Percentiles rank a stretch among this genome's conserved stretches.
phyloP scores from a whole-genome alignment of 352 stramenopile genomes.

The Pseudoperonospora humuli region DNA sequence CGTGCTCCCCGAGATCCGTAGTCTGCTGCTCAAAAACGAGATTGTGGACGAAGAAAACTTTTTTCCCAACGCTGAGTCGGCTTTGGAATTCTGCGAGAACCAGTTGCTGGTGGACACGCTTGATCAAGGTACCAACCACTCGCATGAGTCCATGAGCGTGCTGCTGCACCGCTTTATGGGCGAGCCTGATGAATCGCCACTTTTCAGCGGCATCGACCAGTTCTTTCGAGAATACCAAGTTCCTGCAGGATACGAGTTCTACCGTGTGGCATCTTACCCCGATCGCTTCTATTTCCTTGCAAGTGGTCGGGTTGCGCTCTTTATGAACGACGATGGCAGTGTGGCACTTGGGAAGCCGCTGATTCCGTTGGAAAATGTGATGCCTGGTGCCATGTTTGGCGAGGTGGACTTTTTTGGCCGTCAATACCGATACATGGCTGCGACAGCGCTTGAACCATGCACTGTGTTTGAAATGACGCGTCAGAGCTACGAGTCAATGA shows the following conservation, averaged over 20 bases:
- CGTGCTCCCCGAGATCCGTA: constrained; percentile 56
- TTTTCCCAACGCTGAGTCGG: constrained; percentile 60
- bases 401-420: constrained; percentile 81
- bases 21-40: constrained; percentile 61
- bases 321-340: constrained; percentile 68
- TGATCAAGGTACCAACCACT: constrained; percentile 19
- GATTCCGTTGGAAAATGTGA: constrained; percentile 56
- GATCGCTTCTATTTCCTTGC: constrained; percentile 75
- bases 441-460: constrained; percentile 35
- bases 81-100: constrained; percentile 76
- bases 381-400: constrained; percentile 76
- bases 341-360: constrained; percentile 38
- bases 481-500: constrained; percentile 56
- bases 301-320: constrained; percentile 56
- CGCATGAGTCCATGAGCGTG: constrained; percentile 52
- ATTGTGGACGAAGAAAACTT: constrained; percentile 61
- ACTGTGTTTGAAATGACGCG: constrained; percentile 70
- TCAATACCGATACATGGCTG: constrained; percentile 62
- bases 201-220: constrained; percentile 55
- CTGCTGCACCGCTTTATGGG: constrained; percentile 77
- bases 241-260: constrained; percentile 55
- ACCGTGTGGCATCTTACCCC: constrained; percentile 50
- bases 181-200: constrained; percentile 52
- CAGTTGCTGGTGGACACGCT: constrained; percentile 37
- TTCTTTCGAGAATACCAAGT: constrained; percentile 60